Base-by-base conservation (phyloP, 2,329 filamentous ascomycete species). In the Penicillium paneum region DNA sequence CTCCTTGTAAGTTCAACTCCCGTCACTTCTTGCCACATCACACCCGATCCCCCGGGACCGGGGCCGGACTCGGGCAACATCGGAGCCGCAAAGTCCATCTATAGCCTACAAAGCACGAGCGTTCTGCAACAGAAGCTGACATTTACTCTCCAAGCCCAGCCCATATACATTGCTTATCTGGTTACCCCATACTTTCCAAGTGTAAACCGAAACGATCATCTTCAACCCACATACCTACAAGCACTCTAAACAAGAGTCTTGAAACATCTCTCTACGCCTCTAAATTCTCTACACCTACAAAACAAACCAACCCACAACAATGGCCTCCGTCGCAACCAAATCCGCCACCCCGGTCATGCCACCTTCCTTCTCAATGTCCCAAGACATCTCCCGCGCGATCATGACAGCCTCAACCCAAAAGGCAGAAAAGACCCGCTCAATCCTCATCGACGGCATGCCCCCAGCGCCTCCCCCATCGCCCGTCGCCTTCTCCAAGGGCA, bases 331-430 rank as follows among this genome's bases (percentile, higher is more conserved):
- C 49, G 55, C 52, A 35, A 52, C 59, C 49, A 49, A 47, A 61
- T 65, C 67, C 58, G 36, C 62, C 35, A 59, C 62, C 3, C 58
- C 62, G 1, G 34, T 59, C 42, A 60, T 58, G 34, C 59, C 63
- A 40, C 59, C 58, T 31, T 55, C 47, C 21, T 56, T 52, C 45
- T 71, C 71, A 48, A 49, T 53, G 43, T 70, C 67, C 13, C 67
- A 74, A 53, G 69, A 76, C 44, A 71, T 76, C 60, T 68, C 68
- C 55, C 70, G 67, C 49, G 72, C 73, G 24, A 67, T 74, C 28
- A 67, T 74, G 56, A 67, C 71, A 8, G 69, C 70, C 35, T 67
- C 68, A 19, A 50, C 46, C 15, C 68, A 67, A 26, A 74, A 71
- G 50, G 69, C 69, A 29, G 58, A 64, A 36, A 65, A 66, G 41